A percentile compares a stretch with the other conserved stretches of the same genome.
phyloP scores from a whole-genome alignment of 2,329 filamentous ascomycete species.

The Blastomyces percursus region DNA sequence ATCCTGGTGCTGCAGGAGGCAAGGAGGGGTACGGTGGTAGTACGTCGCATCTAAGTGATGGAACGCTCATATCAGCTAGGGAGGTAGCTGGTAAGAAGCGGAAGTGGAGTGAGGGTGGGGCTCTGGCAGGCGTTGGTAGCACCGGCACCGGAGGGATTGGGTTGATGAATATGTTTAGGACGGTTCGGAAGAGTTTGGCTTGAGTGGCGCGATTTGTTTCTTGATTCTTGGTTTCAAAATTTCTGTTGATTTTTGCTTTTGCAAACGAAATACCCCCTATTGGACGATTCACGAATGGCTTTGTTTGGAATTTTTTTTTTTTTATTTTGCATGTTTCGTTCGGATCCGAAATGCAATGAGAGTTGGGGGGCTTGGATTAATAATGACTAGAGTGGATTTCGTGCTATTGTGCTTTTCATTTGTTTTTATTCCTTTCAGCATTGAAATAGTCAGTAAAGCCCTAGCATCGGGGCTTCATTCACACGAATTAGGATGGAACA shows the following conservation, averaged over 20 bases:
- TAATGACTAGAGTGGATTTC: background rate
- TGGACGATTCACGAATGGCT: background rate
- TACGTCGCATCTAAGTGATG: background rate
- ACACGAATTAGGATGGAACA: background rate
- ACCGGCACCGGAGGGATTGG: constrained; percentile 6
- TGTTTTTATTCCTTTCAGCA: background rate
- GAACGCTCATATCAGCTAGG: background rate
- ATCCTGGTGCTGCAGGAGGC: background rate
- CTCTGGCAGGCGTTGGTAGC: constrained; percentile 2
- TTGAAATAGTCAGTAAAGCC: background rate
- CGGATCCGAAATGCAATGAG: background rate
- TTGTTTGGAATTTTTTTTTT: background rate
- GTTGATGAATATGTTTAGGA: constrained; percentile 10
- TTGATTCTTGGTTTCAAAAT: background rate
- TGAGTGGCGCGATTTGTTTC: background rate
- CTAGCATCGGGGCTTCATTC: background rate
- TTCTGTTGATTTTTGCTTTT: background rate
- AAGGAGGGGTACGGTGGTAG: background rate
- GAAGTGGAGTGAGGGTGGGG: constrained; percentile 3
- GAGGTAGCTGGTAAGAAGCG: background rate
- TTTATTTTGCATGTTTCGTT: background rate
- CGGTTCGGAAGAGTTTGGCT: constrained; percentile 11
- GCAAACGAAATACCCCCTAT: background rate
- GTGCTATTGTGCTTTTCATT: background rate
- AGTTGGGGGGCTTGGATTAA: background rate